Evolutionary conservation across 805 yeast species (phyloP).

Genomic region (Tetrapisispora namnaoensis): DNA sequence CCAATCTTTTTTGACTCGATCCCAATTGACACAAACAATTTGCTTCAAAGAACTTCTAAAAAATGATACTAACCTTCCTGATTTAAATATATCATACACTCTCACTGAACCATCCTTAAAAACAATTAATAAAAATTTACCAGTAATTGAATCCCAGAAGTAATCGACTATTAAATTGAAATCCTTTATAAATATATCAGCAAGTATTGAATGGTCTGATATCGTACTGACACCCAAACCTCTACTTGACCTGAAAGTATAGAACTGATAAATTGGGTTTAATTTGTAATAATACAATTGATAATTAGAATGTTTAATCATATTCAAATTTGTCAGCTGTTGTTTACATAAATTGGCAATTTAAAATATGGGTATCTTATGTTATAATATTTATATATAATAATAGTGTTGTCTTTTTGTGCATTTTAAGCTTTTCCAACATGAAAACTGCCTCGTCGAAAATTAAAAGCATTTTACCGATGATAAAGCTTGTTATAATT

Average conservation of each 20-base stretch:
- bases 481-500: no score
- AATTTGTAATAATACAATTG: slow-evolving; percentile 2
- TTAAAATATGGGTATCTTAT: background rate
- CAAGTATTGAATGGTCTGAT: slow-evolving; percentile 14
- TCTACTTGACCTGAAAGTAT: slow-evolving; percentile 7
- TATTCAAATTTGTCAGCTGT: background rate
- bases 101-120: slow-evolving; percentile 38
- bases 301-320: background rate
- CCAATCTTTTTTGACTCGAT: slow-evolving; percentile 5
- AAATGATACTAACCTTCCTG: slow-evolving; percentile 19
- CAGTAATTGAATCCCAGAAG: slow-evolving; percentile 20
- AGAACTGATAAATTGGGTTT: slow-evolving; percentile 14
- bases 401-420: no score
- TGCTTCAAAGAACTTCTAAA: slow-evolving; percentile 5
- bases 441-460: background rate
- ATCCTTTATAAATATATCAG: slow-evolving; percentile 16
- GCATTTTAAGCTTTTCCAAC: no score
- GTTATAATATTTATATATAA: no score
- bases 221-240: slow-evolving; percentile 11
- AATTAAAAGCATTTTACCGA: no score
- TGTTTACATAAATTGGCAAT: background rate
- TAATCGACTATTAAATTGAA: slow-evolving; percentile 8
- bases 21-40: slow-evolving; percentile 15
- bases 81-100: slow-evolving; percentile 35
- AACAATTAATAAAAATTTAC: slow-evolving; percentile 37